phyloP scores from a whole-genome alignment of 2,329 filamentous ascomycete species.

The Cladophialophora bantiana region DNA sequence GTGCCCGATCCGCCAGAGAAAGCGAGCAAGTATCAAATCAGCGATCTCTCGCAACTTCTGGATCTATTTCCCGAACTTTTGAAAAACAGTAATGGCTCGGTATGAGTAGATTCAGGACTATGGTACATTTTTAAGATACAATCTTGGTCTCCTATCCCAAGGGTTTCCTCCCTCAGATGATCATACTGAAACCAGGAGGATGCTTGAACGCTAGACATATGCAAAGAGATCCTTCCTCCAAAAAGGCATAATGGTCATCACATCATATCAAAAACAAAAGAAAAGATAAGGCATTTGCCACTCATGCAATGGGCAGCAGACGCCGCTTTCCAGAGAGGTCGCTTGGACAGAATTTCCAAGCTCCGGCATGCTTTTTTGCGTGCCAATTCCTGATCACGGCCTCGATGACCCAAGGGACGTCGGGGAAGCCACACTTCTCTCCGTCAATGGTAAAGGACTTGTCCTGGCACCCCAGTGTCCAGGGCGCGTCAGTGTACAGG shows the following conservation, averaged over 20 bases:
- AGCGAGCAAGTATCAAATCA: constrained; percentile 77
- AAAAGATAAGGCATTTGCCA: neutral
- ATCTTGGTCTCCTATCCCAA: neutral
- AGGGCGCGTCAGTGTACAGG: constrained; percentile 33
- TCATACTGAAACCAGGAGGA: neutral
- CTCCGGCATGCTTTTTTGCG: constrained; percentile 33
- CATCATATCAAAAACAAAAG: constrained; percentile 10
- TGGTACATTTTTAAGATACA: constrained; percentile 10
- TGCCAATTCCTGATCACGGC: constrained; percentile 35
- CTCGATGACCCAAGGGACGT: constrained; percentile 25
- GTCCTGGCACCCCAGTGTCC: constrained; percentile 40
- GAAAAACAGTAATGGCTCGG: constrained; percentile 49
- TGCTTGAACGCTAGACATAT: constrained; percentile 28
- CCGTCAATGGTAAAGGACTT: constrained; percentile 38
- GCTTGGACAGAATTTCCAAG: constrained; percentile 38
- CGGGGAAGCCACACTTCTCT: constrained; percentile 26
- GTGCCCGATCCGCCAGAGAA: constrained; percentile 68
- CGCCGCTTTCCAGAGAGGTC: constrained; percentile 34
- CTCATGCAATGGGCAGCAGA: constrained; percentile 20
- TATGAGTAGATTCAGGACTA: neutral
- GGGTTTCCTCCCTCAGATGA: neutral
- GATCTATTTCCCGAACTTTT: constrained; percentile 84
- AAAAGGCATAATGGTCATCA: constrained; percentile 10
- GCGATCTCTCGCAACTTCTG: constrained; percentile 76
- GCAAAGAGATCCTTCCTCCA: constrained; percentile 1